Evolutionary conservation across 306 rosid genomes (phyloP), one percentile per base, ranked within the genome.

Genomic region (Acacia acuminata): DNA sequence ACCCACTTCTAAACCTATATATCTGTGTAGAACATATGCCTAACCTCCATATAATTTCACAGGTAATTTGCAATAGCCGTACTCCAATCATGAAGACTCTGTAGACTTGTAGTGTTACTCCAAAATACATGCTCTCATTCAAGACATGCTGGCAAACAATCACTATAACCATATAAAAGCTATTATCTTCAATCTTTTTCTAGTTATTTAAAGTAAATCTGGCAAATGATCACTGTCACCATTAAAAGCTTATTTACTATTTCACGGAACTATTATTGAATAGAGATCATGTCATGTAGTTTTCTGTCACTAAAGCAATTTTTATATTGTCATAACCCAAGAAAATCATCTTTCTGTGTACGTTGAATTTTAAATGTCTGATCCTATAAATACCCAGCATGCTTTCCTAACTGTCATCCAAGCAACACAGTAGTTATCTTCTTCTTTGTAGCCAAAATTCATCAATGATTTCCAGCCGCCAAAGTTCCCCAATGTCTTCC

Each of bases 401-500:
- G 43, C 73, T 43, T 36, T 10, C 73, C 20, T 38, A 38, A 68
- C 8, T 5, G 7, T 10, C 42, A 68, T 38, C 27, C 48, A 38
- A 38, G 48, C 20, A 34, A 36, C n/a, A 17, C 27, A 38, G 8
- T 20, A 68, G 73, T 68, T 70, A 43, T 47, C 75, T 19, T 40
- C 24, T 43, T 70, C 55, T 43, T 45, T 45, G 38, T 7, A 71
- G 55, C 58, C 58, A 45, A 45, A 68, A 10, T 38, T 68, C 50
- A 38, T 20, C 48, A 38, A 68, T 38, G 48, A 43, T 36, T 38
- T 38, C 48, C 4, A 68, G 73, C 44, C 22, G 13, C 55, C 75
- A 15, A 66, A n/a, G 55, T 51, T 72, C 55, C 20, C 2, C 67
- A 25, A 86, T 87, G 83, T 75, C 79, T 79, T 85, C 76, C 44